Evolutionary conservation across 345 rosid species (phyloP).

Genomic region (Gossypium longicalyx): DNA sequence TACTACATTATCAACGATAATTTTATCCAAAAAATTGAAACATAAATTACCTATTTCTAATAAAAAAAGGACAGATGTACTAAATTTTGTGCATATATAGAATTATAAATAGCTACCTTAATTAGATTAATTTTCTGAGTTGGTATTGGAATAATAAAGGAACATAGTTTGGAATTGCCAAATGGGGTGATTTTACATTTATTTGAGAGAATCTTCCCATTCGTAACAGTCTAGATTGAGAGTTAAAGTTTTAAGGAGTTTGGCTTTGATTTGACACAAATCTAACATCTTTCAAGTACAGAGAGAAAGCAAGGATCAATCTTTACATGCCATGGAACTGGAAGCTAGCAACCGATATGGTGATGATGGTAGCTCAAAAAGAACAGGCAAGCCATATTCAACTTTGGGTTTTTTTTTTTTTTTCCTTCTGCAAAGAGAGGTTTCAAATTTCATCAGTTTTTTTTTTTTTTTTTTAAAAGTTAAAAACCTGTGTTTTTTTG

Average conservation of each 20-base stretch:
- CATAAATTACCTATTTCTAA: not conserved
- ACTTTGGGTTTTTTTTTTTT: not conserved
- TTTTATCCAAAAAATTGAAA: not conserved
- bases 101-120: not conserved
- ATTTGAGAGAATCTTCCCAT: too few relatives aligned
- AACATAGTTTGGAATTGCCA: not conserved
- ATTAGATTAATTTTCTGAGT: not conserved
- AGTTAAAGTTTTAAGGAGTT: too few relatives aligned
- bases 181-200: too few relatives aligned
- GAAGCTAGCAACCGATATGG: constrained; percentile 5
- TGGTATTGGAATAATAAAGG: not conserved
- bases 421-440: too few relatives aligned
- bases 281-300: not conserved
- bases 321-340: not conserved
- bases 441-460: not conserved
- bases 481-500: not conserved
- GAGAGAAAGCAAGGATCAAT: not conserved
- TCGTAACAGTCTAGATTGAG: too few relatives aligned
- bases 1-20: not conserved
- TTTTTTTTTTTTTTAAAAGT: not conserved
- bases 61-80: not conserved
- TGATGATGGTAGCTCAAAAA: constrained; percentile 27
- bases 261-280: too few relatives aligned
- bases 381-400: constrained; percentile 23
- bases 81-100: not conserved